Percentiles rank a stretch among this genome's conserved stretches.
These are phyloP conservation scores for Nyctanthes arbortristis DNA, from an alignment of 257 asterid species.

Conservation along the genomic window DNA sequence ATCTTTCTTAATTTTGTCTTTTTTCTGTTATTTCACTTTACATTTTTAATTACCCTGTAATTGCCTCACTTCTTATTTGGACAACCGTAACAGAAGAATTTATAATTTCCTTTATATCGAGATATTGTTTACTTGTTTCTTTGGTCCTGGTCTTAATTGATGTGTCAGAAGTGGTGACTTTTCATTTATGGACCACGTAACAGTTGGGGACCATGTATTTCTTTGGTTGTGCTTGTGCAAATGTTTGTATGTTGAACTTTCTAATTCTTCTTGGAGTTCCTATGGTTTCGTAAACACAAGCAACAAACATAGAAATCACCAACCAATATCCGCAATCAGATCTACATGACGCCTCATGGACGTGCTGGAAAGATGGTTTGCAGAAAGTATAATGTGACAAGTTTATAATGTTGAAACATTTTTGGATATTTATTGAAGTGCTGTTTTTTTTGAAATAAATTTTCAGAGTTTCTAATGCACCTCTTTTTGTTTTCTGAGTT, in stretches of 20 bases:
- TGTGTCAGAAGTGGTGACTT: neutral
- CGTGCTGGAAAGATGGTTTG: too few relatives aligned
- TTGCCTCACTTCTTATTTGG: neutral
- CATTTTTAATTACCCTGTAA: neutral
- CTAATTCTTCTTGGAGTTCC: neutral
- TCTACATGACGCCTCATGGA: neutral
- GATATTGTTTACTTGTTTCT: neutral
- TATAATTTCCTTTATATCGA: slow-evolving; percentile 7
- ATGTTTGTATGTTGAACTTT: neutral
- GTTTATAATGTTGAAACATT: neutral
- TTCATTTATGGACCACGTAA: neutral
- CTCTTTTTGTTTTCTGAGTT: neutral
- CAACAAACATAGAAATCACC: neutral
- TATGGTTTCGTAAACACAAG: neutral
- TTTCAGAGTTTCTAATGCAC: neutral
- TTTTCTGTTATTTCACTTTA: neutral
- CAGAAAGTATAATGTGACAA: neutral
- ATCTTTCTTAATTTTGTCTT: neutral
- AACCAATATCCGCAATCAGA: too few relatives aligned
- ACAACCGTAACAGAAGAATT: neutral
- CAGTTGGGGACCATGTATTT: neutral
- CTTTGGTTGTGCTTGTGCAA: neutral
- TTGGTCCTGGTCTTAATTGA: neutral
- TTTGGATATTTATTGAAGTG: neutral
- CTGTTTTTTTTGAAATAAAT: neutral